A percentile compares a stretch with the other conserved stretches of the same genome.
Evolutionary conservation across 345 rosid species (phyloP).

Genomic region (Erysimum cheiranthoides): DNA sequence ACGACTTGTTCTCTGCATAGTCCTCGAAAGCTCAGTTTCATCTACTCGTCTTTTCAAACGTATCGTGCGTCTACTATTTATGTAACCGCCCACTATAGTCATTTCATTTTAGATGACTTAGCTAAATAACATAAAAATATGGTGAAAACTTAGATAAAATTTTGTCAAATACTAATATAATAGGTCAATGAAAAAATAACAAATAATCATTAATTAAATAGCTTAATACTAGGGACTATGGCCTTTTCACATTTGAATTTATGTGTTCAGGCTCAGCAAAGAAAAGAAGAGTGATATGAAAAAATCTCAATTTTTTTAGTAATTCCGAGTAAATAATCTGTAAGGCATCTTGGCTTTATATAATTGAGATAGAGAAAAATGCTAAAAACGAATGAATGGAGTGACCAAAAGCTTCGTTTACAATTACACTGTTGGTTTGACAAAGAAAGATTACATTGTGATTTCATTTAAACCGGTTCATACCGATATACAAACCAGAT

Average conservation of each 20-base stretch:
- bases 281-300: too few relatives aligned
- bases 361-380: conserved; percentile 2
- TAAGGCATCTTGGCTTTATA: conserved; percentile 10
- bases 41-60: conserved; percentile 20
- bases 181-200: not conserved
- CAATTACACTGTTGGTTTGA: conserved; percentile 35
- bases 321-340: not conserved
- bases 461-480: conserved; percentile 30
- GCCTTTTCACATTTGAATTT: too few relatives aligned
- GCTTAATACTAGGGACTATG: too few relatives aligned
- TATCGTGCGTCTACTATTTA: not conserved
- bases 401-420: conserved; percentile 16
- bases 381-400: not conserved
- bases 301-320: too few relatives aligned
- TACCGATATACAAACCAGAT: conserved; percentile 18
- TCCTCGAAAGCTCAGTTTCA: conserved; percentile 37
- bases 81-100: not conserved
- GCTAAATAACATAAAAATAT: not conserved
- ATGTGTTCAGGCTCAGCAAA: too few relatives aligned
- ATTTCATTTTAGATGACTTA: not conserved
- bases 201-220: too few relatives aligned
- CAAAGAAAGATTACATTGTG: conserved; percentile 29
- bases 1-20: conserved; percentile 2
- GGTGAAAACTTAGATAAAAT: not conserved
- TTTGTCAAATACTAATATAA: too few relatives aligned